Evolutionary conservation across 177 flowering plant species (phyloP), one percentile per base, ranked within the genome.

Genomic region (Vitis hybrid): DNA sequence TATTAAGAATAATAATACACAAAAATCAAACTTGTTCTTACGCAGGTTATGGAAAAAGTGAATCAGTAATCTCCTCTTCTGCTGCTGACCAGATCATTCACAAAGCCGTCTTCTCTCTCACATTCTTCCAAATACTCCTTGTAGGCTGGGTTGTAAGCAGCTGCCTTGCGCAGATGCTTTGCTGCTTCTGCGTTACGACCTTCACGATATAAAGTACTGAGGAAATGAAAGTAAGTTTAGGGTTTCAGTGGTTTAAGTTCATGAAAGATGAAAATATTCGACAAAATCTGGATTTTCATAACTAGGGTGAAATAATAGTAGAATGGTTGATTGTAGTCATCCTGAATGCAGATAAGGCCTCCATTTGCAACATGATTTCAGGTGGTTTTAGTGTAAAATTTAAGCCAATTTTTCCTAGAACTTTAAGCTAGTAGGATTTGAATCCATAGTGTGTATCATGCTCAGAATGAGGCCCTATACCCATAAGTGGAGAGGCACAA

Each of bases 171-270:
- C 68, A 90, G 61, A 78, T 82, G 81, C 66, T 84, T 79, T 2
- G 54, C 72, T 44, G 98, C 95, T 76, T 91, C 98, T 12, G 65
- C 84, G 49, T 79, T 86, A 7, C 83, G 86, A 15, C 87, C 91
- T 19, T 67, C 87, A 2, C 74, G 68, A 20, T n/a, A 62, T 62
- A 91, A 74, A 61, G 88, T 84, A 77, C 98, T 93, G 87, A 24
- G 75, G 66, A 65, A 22, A 53, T 71, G 15, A 64, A 64, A 17
- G 20, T 11, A 68, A 38, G 47, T 3, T 14, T 11, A 3, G 28
- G 33, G 24, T 20, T 38, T 33, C 24, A 65, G 54, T 13, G 15
- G 14, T 56, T 11, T 38, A 38, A 38, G 47, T 38, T 38, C 0
- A 28, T 17, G 19, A 3, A 67, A 28, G 18, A 28, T 0, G 53